A percentile compares a stretch with the other conserved stretches of the same genome.
Conservation (phyloP, 73 alveolate species). For the Effrenium voratum region DNA sequence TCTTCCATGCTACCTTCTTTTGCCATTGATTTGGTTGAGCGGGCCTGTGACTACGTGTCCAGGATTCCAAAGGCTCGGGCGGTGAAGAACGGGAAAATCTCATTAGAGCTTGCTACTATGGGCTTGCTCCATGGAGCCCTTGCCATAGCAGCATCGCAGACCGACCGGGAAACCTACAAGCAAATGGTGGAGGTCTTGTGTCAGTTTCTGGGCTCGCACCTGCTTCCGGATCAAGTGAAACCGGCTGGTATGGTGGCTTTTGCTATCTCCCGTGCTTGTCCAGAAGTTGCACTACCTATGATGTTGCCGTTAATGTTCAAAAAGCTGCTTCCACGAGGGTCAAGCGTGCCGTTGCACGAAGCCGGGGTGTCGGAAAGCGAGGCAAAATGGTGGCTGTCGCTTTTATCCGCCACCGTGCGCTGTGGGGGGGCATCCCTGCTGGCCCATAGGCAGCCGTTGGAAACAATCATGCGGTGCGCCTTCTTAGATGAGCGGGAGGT, state of each 20-base stretch:
- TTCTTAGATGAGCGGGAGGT: constrained; percentile 80
- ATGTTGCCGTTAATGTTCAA: constrained; percentile 60
- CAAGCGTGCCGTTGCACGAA: constrained; percentile 60
- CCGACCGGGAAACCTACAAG: constrained; percentile 65
- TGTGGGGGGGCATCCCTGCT: constrained; percentile 45
- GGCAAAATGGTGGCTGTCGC: constrained; percentile 75
- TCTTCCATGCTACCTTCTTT: constrained; percentile 79
- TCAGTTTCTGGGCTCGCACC: constrained; percentile 43
- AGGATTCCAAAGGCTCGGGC: constrained; percentile 73
- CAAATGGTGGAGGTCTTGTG: constrained; percentile 83
- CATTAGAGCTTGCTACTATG: constrained; percentile 55
- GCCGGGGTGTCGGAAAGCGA: constrained; percentile 72
- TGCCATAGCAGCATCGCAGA: constrained; percentile 51
- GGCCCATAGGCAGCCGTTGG: constrained; percentile 23
- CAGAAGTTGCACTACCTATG: constrained; percentile 42
- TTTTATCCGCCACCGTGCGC: constrained; percentile 46
- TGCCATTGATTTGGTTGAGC: constrained; percentile 72
- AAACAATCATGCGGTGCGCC: constrained; percentile 32
- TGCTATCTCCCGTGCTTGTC: constrained; percentile 57
- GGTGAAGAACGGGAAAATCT: constrained; percentile 47
- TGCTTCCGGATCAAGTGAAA: constrained; percentile 68
- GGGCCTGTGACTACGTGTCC: constrained; percentile 82
- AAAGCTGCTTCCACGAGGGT: constrained; percentile 45
- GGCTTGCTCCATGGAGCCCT: constrained; percentile 81
- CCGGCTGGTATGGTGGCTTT: constrained; percentile 64